Conservation (phyloP, 768 basidiomycete species). For the Xanthoconium stramineum region DNA sequence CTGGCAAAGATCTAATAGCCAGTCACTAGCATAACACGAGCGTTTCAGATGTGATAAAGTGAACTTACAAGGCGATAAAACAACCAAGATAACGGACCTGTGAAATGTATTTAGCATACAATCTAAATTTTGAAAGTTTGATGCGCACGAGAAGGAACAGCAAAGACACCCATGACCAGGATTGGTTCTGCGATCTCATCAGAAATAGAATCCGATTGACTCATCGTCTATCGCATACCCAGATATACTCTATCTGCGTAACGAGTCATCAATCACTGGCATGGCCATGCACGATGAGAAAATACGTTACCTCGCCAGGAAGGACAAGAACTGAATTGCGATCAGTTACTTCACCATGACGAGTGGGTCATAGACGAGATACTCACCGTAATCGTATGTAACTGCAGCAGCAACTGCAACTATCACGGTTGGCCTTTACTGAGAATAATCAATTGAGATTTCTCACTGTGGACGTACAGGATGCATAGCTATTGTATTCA, state of each 20-base stretch:
- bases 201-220: background rate
- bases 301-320: constrained; percentile 4
- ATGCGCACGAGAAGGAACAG: constrained; percentile 11
- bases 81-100: constrained; percentile 15
- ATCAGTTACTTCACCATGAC: background rate
- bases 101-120: background rate
- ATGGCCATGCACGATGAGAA: too few relatives aligned
- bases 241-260: constrained; percentile 11
- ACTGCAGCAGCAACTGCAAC: background rate
- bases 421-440: background rate
- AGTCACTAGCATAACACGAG: too few relatives aligned
- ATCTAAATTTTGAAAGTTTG: background rate
- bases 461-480: background rate
- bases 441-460: background rate
- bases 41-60: background rate
- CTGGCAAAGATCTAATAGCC: background rate
- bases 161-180: constrained; percentile 10
- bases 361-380: background rate
- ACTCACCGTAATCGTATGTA: constrained; percentile 5
- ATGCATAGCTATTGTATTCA: background rate
- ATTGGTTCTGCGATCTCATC: constrained; percentile 1
- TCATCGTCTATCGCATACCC: constrained; percentile 2
- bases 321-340: constrained; percentile 5
- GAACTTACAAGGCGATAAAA: constrained; percentile 8
- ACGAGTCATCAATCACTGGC: too few relatives aligned